A percentile compares a stretch with the other conserved stretches of the same genome.
Evolutionary conservation across 345 rosid species (phyloP).

Genomic region (Aquilaria malaccensis): DNA sequence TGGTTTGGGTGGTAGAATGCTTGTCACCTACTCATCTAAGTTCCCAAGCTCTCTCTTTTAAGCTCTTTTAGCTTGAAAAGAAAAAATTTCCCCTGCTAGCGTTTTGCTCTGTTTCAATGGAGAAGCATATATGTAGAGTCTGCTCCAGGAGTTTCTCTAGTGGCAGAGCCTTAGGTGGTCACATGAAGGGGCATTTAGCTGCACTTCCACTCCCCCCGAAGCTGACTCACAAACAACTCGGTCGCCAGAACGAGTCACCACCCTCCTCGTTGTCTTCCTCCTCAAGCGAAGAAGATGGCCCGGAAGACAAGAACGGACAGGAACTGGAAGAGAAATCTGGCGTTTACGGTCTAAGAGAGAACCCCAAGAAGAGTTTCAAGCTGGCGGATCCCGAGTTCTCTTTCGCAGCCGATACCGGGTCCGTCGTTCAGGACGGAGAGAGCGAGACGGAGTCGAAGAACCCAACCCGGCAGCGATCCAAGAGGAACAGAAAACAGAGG

Average conservation of each 20-base stretch:
- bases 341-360: slow-evolving; percentile 54
- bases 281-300: slow-evolving; percentile 19
- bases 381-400: slow-evolving; percentile 67
- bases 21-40: slow-evolving; percentile 96
- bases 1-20: slow-evolving; percentile 71
- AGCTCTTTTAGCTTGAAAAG: slow-evolving; percentile 16
- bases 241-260: slow-evolving; percentile 22
- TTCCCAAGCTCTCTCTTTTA: slow-evolving; percentile 32
- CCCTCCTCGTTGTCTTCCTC: slow-evolving; percentile 48
- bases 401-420: slow-evolving; percentile 34
- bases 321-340: slow-evolving; percentile 28
- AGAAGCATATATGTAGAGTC: slow-evolving; percentile 77
- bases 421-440: slow-evolving; percentile 48
- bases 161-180: slow-evolving; percentile 94
- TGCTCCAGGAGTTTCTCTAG: slow-evolving; percentile 68
- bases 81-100: slow-evolving; percentile 12
- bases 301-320: slow-evolving; percentile 15
- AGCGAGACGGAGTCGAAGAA: slow-evolving; percentile 74
- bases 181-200: slow-evolving; percentile 90
- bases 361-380: slow-evolving; percentile 61
- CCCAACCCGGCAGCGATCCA: slow-evolving; percentile 57
- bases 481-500: slow-evolving; percentile 26
- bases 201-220: slow-evolving; percentile 29
- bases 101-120: slow-evolving; percentile 32
- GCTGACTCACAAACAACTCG: slow-evolving; percentile 18